phyloP scores from a whole-genome alignment of 2,329 filamentous ascomycete species.

The Fusarium subglutinans region DNA sequence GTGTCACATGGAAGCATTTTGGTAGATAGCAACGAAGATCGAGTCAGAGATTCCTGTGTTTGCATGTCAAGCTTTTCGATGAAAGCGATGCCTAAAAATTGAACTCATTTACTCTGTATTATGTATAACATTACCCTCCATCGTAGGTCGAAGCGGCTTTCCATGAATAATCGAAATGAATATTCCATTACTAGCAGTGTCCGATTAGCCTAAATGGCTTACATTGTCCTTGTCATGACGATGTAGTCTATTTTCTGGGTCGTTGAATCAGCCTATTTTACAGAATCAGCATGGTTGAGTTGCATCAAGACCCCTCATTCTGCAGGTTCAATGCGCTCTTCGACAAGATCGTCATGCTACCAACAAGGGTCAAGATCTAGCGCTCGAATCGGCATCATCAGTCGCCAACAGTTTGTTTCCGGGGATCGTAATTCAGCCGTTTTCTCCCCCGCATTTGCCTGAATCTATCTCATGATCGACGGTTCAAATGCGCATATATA shows the following conservation, averaged over 20 bases:
- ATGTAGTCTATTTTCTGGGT: neutral
- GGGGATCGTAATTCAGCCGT: neutral
- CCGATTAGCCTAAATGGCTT: constrained; percentile 10
- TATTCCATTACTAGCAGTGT: too few species aligned
- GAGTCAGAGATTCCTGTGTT: too few species aligned
- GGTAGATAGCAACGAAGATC: neutral
- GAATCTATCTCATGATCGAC: neutral
- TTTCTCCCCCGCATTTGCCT: constrained; percentile 6
- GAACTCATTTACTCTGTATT: fast-evolving
- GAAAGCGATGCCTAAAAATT: neutral
- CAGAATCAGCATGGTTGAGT: neutral
- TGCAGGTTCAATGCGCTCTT: neutral
- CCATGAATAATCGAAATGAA: too few species aligned
- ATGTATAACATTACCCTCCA: fast-evolving
- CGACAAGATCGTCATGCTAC: constrained; percentile 5
- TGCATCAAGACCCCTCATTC: constrained; percentile 1
- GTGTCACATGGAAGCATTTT: fast-evolving
- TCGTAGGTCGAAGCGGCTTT: neutral
- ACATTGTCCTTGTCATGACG: neutral
- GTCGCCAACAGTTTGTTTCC: neutral
- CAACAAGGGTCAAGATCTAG: neutral
- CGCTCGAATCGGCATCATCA: constrained; percentile 11
- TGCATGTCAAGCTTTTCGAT: neutral
- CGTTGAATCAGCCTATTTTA: constrained; percentile 11
- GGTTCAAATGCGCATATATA: neutral